Conservation (phyloP, 768 basidiomycete species). For the Suillus americanus region DNA sequence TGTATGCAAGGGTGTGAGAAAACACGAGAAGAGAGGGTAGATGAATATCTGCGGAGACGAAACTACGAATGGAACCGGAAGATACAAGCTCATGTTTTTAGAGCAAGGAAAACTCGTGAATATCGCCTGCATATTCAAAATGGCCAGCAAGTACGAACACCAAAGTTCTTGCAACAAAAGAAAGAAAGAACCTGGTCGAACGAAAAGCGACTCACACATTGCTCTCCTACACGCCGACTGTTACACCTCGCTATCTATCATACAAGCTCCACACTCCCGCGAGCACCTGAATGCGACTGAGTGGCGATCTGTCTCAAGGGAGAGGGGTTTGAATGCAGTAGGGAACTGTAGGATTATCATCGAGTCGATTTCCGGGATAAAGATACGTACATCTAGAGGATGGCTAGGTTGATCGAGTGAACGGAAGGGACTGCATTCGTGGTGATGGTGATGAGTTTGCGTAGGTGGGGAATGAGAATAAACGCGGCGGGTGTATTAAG, state of each 20-base stretch:
- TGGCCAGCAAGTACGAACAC: background rate
- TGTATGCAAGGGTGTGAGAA: conserved; percentile 54
- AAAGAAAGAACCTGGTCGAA: background rate
- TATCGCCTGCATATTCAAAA: background rate
- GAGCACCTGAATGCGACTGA: too few relatives aligned
- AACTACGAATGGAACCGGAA: background rate
- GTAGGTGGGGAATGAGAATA: too few relatives aligned
- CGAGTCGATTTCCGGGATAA: too few relatives aligned
- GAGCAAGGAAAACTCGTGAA: background rate
- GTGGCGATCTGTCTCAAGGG: too few relatives aligned
- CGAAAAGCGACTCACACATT: background rate
- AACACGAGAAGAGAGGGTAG: conserved; percentile 13
- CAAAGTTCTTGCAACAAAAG: background rate
- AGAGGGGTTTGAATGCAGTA: too few relatives aligned
- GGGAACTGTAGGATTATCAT: too few relatives aligned
- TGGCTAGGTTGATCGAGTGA: too few relatives aligned
- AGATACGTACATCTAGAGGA: too few relatives aligned
- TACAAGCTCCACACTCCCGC: conserved; percentile 29
- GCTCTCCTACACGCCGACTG: conserved; percentile 63
- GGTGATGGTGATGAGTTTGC: too few relatives aligned
- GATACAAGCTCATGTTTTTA: background rate
- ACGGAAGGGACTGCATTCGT: too few relatives aligned
- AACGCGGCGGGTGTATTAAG: too few relatives aligned
- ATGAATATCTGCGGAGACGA: background rate
- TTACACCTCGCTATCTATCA: conserved; percentile 49